Evolutionary conservation across 2,329 filamentous ascomycete genomes (phyloP).

Genomic region (Beauveria varroae): DNA sequence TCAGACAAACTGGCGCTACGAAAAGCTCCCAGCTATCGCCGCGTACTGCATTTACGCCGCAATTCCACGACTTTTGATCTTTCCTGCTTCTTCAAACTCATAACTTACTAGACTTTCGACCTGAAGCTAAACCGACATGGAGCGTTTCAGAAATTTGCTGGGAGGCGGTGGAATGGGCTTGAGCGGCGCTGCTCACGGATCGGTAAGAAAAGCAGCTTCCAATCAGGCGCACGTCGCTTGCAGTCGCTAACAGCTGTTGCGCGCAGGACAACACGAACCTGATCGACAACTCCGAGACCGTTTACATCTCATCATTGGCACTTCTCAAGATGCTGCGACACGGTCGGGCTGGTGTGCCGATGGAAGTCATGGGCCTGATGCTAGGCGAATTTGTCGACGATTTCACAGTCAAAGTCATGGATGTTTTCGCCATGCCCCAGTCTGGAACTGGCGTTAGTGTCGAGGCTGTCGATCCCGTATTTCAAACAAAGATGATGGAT

Average conservation of each 20-base stretch:
- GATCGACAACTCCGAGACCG: constrained; percentile 98
- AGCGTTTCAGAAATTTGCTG: constrained; percentile 85
- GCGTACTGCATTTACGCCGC: not conserved
- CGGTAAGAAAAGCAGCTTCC: constrained; percentile 25
- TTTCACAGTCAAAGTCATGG: constrained; percentile 95
- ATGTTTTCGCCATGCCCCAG: constrained; percentile 99
- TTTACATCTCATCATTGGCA: constrained; percentile 96
- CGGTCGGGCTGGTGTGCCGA: constrained; percentile 92
- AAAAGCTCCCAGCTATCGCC: constrained; percentile 5
- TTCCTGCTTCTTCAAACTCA: not conserved
- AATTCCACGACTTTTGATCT: not conserved
- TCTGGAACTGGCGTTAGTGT: constrained; percentile 97
- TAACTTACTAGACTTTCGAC: not conserved
- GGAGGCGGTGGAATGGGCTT: constrained; percentile 66
- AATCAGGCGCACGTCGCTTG: not conserved
- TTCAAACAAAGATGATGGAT: constrained; percentile 99
- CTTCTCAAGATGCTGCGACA: constrained; percentile 98
- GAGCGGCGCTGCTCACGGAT: constrained; percentile 37
- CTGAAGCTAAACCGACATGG: constrained; percentile 52
- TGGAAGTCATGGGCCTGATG: constrained; percentile 99
- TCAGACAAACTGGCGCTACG: constrained; percentile 9
- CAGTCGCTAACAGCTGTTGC: constrained; percentile 12
- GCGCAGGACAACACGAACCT: constrained; percentile 77
- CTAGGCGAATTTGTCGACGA: constrained; percentile 97
- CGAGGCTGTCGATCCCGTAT: constrained; percentile 95